These are phyloP conservation scores for Gossypium longicalyx DNA, from an alignment of 345 rosid genomes.

Conservation along the genomic window DNA sequence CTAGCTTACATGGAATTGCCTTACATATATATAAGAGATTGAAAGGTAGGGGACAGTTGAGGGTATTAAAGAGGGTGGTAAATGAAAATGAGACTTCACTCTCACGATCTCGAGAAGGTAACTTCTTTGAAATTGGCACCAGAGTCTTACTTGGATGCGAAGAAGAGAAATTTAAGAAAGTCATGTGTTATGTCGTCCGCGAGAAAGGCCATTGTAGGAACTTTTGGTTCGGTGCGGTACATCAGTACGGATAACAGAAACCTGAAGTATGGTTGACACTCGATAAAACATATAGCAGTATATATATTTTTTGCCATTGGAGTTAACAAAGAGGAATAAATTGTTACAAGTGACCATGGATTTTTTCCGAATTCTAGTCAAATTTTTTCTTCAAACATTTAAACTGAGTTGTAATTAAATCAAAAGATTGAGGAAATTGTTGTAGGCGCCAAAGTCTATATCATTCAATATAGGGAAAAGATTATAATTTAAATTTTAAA, in stretches of 20 bases:
- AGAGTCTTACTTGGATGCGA: slow-evolving; percentile 31
- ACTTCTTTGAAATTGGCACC: slow-evolving; percentile 28
- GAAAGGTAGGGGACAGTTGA: slow-evolving; percentile 44
- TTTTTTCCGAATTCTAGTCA: no score
- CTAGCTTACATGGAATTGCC: slow-evolving; percentile 10
- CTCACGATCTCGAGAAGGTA: slow-evolving; percentile 36
- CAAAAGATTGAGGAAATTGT: no score
- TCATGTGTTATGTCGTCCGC: slow-evolving; percentile 14
- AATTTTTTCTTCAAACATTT: no score
- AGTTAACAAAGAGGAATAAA: no score
- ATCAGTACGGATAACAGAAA: neutral
- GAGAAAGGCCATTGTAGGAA: neutral
- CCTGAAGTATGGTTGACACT: neutral
- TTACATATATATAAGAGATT: slow-evolving; percentile 36
- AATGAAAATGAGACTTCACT: slow-evolving; percentile 17
- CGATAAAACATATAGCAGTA: neutral
- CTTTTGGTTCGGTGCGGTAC: neutral
- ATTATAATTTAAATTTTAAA: no score
- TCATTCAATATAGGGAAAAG: no score
- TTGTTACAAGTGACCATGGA: no score
- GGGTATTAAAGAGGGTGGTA: slow-evolving; percentile 31
- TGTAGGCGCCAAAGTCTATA: no score
- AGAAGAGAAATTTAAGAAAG: slow-evolving; percentile 26
- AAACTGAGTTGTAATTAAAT: no score
- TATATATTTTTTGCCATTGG: no score